phyloP scores from a whole-genome alignment of 2,329 filamentous ascomycete genomes.

The Xylariaceae sp. region DNA sequence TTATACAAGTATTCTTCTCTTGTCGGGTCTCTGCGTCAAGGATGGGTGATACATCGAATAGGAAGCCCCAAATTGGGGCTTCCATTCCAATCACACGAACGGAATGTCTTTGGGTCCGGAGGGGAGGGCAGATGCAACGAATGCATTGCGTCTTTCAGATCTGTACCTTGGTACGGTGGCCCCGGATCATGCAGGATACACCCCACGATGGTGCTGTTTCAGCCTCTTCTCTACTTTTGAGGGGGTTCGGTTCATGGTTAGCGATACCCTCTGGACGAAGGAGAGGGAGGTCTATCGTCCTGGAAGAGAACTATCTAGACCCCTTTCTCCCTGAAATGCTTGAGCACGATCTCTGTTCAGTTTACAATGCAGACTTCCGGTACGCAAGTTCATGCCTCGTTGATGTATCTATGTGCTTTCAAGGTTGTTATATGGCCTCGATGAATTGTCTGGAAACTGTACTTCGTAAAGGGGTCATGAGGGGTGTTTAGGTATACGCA shows the following conservation, averaged over 20 bases:
- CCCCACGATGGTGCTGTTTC: conserved; percentile 8
- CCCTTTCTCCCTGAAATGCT: neutral
- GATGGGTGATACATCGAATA: conserved; percentile 13
- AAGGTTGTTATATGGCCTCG: too few relatives aligned
- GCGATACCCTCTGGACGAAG: neutral
- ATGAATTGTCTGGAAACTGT: too few relatives aligned
- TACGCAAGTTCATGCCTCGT: too few relatives aligned
- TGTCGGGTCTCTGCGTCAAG: conserved; percentile 3
- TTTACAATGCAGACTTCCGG: too few relatives aligned
- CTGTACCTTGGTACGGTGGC: conserved; percentile 3
- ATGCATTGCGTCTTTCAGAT: conserved; percentile 13
- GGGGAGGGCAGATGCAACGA: conserved; percentile 11
- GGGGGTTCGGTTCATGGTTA: conserved; percentile 3
- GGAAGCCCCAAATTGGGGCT: conserved; percentile 3
- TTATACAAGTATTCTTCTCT: neutral
- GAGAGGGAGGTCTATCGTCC: neutral
- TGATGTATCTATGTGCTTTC: too few relatives aligned
- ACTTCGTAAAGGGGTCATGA: too few relatives aligned
- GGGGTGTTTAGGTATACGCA: neutral
- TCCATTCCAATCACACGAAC: conserved; percentile 13
- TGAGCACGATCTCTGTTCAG: conserved; percentile 1
- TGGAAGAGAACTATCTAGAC: neutral
- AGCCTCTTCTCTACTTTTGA: conserved; percentile 19
- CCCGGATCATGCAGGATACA: conserved; percentile 14
- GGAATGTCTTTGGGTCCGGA: conserved; percentile 1